phyloP scores from a whole-genome alignment of 176 grass and related monocot genomes.

The Juncus inflexus region DNA sequence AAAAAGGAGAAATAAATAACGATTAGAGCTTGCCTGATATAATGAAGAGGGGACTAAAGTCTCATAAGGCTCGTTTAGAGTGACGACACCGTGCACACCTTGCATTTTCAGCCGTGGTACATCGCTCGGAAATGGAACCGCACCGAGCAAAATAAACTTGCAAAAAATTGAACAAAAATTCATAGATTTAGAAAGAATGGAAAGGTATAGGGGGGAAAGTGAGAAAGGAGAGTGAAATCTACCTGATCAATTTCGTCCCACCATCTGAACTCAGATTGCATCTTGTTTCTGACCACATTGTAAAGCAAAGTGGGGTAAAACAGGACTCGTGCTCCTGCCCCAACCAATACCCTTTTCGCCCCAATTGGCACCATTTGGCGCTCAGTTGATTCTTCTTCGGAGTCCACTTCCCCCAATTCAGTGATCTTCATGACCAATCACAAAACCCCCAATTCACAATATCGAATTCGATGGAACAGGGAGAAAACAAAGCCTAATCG shows the following conservation, averaged over 20 bases:
- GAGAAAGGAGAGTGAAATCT: slow-evolving; percentile 24
- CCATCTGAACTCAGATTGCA: slow-evolving; percentile 86
- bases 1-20: background rate
- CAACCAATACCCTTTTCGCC: slow-evolving; percentile 60
- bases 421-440: slow-evolving; percentile 27
- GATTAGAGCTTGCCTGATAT: slow-evolving; percentile 54
- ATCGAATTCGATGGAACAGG: background rate
- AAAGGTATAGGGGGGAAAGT: background rate
- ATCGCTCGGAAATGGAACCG: slow-evolving; percentile 78
- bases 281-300: slow-evolving; percentile 79
- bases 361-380: slow-evolving; percentile 30
- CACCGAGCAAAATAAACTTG: slow-evolving; percentile 82
- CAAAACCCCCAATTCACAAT: background rate
- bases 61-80: slow-evolving; percentile 87
- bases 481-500: slow-evolving; percentile 19
- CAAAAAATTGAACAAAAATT: slow-evolving; percentile 7
- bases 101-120: slow-evolving; percentile 62
- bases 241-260: slow-evolving; percentile 94
- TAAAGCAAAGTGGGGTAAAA: slow-evolving; percentile 87
- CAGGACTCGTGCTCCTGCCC: slow-evolving; percentile 59
- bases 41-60: slow-evolving; percentile 68
- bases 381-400: slow-evolving; percentile 25
- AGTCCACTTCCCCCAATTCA: slow-evolving; percentile 31
- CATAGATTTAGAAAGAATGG: background rate
- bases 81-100: slow-evolving; percentile 66